phyloP scores from a whole-genome alignment of 2,329 filamentous ascomycete genomes.

The Fusarium sp. region DNA sequence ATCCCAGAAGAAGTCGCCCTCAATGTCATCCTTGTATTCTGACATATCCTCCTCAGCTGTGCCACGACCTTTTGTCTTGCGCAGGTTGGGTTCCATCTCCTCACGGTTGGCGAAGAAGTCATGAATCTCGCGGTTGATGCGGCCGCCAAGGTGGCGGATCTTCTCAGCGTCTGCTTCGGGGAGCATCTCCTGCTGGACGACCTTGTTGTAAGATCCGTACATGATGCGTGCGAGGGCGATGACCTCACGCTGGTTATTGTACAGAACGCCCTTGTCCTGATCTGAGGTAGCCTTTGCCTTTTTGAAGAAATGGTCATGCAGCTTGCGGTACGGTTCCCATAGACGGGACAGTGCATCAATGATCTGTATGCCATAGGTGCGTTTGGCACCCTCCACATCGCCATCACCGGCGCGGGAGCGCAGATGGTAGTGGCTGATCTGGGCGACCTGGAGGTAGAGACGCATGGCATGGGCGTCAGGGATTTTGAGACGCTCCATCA shows the following conservation, averaged over 20 bases:
- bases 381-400: constrained; percentile 49
- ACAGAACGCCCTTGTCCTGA: constrained; percentile 41
- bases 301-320: constrained; percentile 51
- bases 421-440: constrained; percentile 57
- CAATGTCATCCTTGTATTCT: constrained; percentile 18
- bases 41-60: constrained; percentile 36
- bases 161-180: constrained; percentile 46
- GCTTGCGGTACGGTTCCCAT: constrained; percentile 58
- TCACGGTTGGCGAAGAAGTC: constrained; percentile 50
- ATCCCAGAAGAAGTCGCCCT: constrained; percentile 48
- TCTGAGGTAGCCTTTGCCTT: constrained; percentile 35
- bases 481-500: constrained; percentile 55
- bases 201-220: constrained; percentile 56
- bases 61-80: constrained; percentile 29
- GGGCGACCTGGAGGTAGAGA: constrained; percentile 65
- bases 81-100: constrained; percentile 47
- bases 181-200: constrained; percentile 54
- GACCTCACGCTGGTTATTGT: constrained; percentile 53
- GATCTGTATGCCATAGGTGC: constrained; percentile 61
- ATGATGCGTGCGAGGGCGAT: constrained; percentile 57
- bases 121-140: constrained; percentile 52
- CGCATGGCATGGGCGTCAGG: constrained; percentile 63
- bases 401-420: constrained; percentile 46
- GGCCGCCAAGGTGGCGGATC: constrained; percentile 47
- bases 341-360: constrained; percentile 59